Evolutionary conservation across 2,329 filamentous ascomycete species (phyloP).

Genomic region (Ophiostoma ips): DNA sequence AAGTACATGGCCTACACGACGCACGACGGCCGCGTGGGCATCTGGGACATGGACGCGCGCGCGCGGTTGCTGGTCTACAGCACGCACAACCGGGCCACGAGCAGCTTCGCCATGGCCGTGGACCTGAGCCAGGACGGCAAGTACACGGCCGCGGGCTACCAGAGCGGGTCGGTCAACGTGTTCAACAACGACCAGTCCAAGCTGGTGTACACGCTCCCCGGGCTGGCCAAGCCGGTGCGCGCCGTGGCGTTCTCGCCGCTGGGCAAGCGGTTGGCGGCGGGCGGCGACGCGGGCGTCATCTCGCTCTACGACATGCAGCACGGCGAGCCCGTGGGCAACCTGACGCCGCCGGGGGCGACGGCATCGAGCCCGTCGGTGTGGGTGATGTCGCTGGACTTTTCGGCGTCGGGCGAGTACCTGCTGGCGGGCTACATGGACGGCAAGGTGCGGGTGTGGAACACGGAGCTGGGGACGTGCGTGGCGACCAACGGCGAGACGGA

Average conservation of each 20-base stretch:
- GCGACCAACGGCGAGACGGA: slow-evolving; percentile 89
- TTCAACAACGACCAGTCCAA: slow-evolving; percentile 87
- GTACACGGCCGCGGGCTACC: slow-evolving; percentile 82
- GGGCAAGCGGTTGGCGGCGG: slow-evolving; percentile 72
- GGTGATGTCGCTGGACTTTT: slow-evolving; percentile 90
- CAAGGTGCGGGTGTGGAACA: slow-evolving; percentile 91
- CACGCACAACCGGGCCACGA: slow-evolving; percentile 43
- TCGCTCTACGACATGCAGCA: slow-evolving; percentile 84
- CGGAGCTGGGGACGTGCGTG: slow-evolving; percentile 71
- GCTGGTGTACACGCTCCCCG: slow-evolving; percentile 73
- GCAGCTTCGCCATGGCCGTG: slow-evolving; percentile 76
- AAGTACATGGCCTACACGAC: slow-evolving; percentile 76
- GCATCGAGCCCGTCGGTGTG: slow-evolving; percentile 60
- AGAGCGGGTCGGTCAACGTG: slow-evolving; percentile 82
- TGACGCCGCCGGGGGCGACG: slow-evolving; percentile 33
- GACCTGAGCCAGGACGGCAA: slow-evolving; percentile 68
- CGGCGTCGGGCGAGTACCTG: slow-evolving; percentile 78
- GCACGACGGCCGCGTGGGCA: slow-evolving; percentile 74
- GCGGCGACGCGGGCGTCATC: slow-evolving; percentile 78
- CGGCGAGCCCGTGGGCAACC: slow-evolving; percentile 80
- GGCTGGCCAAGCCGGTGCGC: slow-evolving; percentile 75
- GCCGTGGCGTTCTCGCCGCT: slow-evolving; percentile 78
- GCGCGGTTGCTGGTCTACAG: slow-evolving; percentile 49
- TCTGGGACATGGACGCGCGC: slow-evolving; percentile 58
- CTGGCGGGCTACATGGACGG: slow-evolving; percentile 82